Evolutionary conservation across 805 yeast species (phyloP).

Genomic region (Candida chauliodis): DNA sequence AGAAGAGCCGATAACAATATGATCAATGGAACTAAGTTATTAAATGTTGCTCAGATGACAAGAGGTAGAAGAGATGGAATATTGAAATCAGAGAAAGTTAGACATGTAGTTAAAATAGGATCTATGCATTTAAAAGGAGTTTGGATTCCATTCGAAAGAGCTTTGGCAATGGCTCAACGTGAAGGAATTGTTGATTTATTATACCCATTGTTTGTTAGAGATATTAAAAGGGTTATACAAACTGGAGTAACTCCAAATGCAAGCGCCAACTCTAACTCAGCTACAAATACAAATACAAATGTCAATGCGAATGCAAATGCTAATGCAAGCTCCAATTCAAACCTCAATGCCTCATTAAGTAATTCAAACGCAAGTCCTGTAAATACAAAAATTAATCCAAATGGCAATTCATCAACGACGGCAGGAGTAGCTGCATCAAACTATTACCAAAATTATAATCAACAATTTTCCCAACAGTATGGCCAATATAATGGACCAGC

Average conservation of each 20-base stretch:
- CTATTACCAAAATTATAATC: constrained; percentile 8
- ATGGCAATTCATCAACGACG: background rate
- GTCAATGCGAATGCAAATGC: background rate
- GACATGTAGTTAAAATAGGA: constrained; percentile 82
- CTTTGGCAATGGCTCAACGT: constrained; percentile 74
- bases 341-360: background rate
- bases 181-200: constrained; percentile 69
- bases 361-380: constrained; percentile 3
- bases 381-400: no score
- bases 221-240: constrained; percentile 56
- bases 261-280: constrained; percentile 6
- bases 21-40: constrained; percentile 80
- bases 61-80: constrained; percentile 85
- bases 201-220: constrained; percentile 70
- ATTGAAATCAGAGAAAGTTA: constrained; percentile 67
- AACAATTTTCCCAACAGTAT: constrained; percentile 8
- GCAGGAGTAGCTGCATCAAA: constrained; percentile 2
- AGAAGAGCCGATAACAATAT: constrained; percentile 81
- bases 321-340: background rate
- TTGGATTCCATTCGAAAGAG: constrained; percentile 86
- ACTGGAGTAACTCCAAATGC: constrained; percentile 41
- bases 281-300: background rate
- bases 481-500: background rate
- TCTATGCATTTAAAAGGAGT: constrained; percentile 87
- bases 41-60: constrained; percentile 84